Conservation (phyloP, 2,329 filamentous ascomycete species). For the Colletotrichum truncatum region DNA sequence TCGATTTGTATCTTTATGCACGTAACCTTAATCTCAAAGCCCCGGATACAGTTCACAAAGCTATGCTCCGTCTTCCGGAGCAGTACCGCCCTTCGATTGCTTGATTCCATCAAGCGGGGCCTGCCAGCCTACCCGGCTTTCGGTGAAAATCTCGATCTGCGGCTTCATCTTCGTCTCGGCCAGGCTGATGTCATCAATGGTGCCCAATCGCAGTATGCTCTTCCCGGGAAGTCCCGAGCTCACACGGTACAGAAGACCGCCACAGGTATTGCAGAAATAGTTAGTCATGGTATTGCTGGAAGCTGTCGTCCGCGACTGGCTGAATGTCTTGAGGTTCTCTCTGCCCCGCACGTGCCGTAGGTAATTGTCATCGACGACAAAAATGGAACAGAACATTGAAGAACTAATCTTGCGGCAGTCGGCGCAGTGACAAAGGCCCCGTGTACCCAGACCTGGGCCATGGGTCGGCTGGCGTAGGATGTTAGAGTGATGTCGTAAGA, state of each 20-base stretch:
- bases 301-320: conserved; percentile 56
- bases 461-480: conserved; percentile 48
- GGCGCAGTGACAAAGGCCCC: conserved; percentile 67
- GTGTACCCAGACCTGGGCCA: conserved; percentile 53
- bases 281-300: conserved; percentile 65
- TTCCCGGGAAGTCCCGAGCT: conserved; percentile 51
- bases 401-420: conserved; percentile 72
- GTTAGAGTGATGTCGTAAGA: not conserved
- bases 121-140: conserved; percentile 62
- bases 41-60: no score
- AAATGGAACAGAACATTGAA: conserved; percentile 70
- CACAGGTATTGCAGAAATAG: conserved; percentile 68
- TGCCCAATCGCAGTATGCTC: conserved; percentile 64
- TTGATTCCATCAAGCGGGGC: conserved; percentile 42
- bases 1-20: no score
- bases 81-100: conserved; percentile 35
- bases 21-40: no score
- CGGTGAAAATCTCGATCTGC: conserved; percentile 58
- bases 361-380: conserved; percentile 55
- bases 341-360: conserved; percentile 60
- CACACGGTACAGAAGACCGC: conserved; percentile 67
- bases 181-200: conserved; percentile 68
- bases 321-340: conserved; percentile 56
- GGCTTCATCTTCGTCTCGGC: conserved; percentile 66
- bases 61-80: no score